These are phyloP conservation scores for Pleurotus platypus DNA, from an alignment of 768 basidiomycete species.

Conservation along the genomic window DNA sequence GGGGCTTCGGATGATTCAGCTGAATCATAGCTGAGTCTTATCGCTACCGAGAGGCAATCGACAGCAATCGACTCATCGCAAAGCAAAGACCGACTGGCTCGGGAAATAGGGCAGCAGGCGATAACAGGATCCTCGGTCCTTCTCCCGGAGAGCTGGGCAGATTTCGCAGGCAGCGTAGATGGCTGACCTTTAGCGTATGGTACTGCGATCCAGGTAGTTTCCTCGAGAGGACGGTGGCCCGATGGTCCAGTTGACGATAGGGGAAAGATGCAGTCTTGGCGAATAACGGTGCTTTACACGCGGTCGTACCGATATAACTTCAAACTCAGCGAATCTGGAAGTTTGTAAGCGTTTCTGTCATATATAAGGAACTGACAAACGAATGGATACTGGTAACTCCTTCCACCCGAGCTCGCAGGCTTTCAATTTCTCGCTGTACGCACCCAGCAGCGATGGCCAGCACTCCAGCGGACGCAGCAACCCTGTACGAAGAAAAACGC, in stretches of 20 bases:
- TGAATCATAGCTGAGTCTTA: background rate
- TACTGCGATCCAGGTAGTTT: background rate
- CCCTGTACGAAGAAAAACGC: constrained; percentile 21
- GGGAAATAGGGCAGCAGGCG: background rate
- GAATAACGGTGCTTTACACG: background rate
- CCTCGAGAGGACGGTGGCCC: background rate
- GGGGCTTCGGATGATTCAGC: background rate
- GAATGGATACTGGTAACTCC: background rate
- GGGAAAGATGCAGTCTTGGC: background rate
- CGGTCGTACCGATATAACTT: constrained; percentile 2
- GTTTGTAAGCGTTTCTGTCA: constrained; percentile 1
- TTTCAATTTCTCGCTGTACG: background rate
- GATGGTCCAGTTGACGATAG: too few species aligned
- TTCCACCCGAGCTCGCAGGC: constrained; percentile 4
- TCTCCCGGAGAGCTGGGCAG: too few species aligned
- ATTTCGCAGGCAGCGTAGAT: too few species aligned
- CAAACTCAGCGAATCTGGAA: constrained; percentile 1
- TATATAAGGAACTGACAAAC: too few species aligned
- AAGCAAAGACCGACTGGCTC: background rate
- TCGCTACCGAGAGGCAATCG: background rate
- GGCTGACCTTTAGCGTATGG: background rate
- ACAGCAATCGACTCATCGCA: constrained; percentile 1
- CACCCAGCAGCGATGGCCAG: background rate
- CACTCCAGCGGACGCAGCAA: constrained; percentile 24
- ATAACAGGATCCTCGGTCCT: too few species aligned